phyloP scores from a whole-genome alignment of 176 grass and related monocot genomes.

The Phragmites australis region DNA sequence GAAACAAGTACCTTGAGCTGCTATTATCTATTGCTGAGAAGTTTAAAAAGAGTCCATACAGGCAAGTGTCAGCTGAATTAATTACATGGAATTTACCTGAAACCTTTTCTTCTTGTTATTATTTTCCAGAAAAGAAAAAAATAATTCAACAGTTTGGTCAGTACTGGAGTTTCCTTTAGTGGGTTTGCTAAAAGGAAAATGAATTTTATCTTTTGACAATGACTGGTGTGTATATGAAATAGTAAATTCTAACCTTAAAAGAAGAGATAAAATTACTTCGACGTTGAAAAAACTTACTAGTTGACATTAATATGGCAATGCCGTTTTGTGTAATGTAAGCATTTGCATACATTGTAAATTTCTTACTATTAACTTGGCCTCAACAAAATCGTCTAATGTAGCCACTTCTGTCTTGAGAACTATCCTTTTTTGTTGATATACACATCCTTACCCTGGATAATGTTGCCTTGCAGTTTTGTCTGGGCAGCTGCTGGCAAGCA shows the following conservation, averaged over 20 bases:
- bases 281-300: no score
- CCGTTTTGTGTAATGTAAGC: no score
- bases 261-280: no score
- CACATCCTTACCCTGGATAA: constrained; percentile 16
- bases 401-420: background rate
- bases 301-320: no score
- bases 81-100: background rate
- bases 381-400: background rate
- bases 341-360: no score
- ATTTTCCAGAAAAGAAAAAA: background rate
- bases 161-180: background rate
- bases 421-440: background rate
- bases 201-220: background rate
- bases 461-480: constrained; percentile 68
- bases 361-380: background rate
- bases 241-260: background rate
- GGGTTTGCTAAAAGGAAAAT: background rate
- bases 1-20: constrained; percentile 86
- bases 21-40: constrained; percentile 87
- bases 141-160: background rate
- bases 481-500: constrained; percentile 90
- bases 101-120: background rate
- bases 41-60: constrained; percentile 96
- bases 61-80: constrained; percentile 54
- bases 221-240: background rate